Evolutionary conservation across 2,329 filamentous ascomycete species (phyloP), one percentile per base, ranked within the genome.

Genomic region (Colletotrichum horii): DNA sequence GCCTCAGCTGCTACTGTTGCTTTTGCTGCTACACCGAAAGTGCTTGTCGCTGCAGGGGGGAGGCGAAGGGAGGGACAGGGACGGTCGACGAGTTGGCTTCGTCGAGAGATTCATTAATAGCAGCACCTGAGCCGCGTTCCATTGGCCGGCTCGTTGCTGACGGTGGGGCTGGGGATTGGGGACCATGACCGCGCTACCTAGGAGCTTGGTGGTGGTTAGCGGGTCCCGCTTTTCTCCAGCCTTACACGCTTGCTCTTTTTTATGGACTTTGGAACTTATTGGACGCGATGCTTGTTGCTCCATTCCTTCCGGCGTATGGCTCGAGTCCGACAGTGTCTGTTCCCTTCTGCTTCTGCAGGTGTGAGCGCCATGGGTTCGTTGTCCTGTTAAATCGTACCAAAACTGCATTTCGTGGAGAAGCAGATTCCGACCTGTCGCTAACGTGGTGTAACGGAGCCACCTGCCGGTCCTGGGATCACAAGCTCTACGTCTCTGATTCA

Each of bases 51-150:
- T 67, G 72, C 69, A 75, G 73, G 69, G 55, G 69, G 64, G 28
- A 22, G 9, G 71, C 32, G 66, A 28, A 48, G 56, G 26, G 26
- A 19, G 62, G 38, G 65, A 30, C 16, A 19, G 62, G 38, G 65
- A 30, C 16, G 36, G 34, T 30, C 32, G n/a, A 52, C 43, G n/a
- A 52, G n/a, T 52, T 52, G 43, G 36, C 71, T 52, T 74, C 61
- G 36, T 71, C 32, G 66, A 43, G 24, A 36, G 32, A 24, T 75
- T 66, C 72, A 75, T 75, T 58, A 75, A 64, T 75, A 73, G 69
- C 62, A 68, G 34, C 72, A 71, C 12, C 67, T 65, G 68, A 5
- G 61, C 72, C 62, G n/a, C 69, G 32, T 72, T 72, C 62, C 69
- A 75, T 66, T 72, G 55, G 62, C 32, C 30, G 64, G 72, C 68